A percentile compares a stretch with the other conserved stretches of the same genome.
Evolutionary conservation across 176 grass and related monocot species (phyloP).

Genomic region (Tillandsia leiboldiana): DNA sequence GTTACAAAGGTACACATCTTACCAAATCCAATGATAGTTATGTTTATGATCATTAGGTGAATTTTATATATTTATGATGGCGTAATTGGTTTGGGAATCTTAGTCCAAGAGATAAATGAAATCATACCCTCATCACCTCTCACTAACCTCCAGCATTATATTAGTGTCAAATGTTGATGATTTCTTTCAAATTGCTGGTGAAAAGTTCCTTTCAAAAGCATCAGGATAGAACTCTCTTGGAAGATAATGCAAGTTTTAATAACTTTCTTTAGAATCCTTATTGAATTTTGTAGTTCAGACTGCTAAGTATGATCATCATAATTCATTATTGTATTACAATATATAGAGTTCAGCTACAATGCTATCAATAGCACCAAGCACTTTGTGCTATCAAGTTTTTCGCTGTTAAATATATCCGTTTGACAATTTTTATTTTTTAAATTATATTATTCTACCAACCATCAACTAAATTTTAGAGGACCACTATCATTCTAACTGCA

Average conservation of each 20-base stretch:
- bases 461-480: too few species aligned
- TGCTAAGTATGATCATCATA: too few species aligned
- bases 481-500: too few species aligned
- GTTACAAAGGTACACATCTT: neutral
- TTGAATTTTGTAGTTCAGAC: too few species aligned
- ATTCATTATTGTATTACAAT: too few species aligned
- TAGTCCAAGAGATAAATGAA: neutral
- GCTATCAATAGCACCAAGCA: too few species aligned
- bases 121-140: neutral
- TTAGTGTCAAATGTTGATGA: neutral
- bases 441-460: too few species aligned
- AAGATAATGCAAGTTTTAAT: neutral
- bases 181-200: conserved; percentile 3
- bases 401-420: too few species aligned
- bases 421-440: too few species aligned
- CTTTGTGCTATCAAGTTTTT: too few species aligned
- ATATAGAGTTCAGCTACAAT: too few species aligned
- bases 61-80: neutral
- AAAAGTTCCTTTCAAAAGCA: neutral
- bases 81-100: neutral
- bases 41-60: neutral
- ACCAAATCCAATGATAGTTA: neutral
- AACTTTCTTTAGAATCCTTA: neutral
- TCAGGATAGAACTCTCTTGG: neutral
- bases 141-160: neutral